Evolutionary conservation across 306 rosid genomes (phyloP).

Genomic region (Prunus campanulata): DNA sequence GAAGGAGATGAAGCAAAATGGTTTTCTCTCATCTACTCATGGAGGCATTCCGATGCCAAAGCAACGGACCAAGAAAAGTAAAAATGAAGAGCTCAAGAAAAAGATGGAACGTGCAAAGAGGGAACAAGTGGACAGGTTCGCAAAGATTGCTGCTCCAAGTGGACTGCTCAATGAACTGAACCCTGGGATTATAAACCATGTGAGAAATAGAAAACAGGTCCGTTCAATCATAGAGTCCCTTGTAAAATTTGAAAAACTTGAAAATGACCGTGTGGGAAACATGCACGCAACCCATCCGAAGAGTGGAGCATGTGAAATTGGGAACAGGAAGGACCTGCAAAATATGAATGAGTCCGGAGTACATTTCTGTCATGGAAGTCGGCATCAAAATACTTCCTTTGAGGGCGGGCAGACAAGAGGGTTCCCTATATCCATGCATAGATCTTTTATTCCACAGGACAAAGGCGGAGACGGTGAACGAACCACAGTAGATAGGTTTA

Average conservation of each 20-base stretch:
- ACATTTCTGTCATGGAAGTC: conserved; percentile 36
- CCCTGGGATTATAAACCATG: conserved; percentile 98
- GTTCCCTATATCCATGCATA: conserved; percentile 26
- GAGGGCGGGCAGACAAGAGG: conserved; percentile 44
- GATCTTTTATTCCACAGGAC: conserved; percentile 37
- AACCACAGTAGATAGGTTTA: conserved; percentile 34
- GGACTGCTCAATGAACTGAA: conserved; percentile 89
- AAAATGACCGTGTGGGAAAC: conserved; percentile 40
- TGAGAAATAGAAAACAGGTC: conserved; percentile 89
- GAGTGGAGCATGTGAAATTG: conserved; percentile 32
- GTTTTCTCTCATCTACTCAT: conserved; percentile 78
- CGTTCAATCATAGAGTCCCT: conserved; percentile 88
- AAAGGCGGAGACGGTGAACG: conserved; percentile 32
- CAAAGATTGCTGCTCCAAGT: conserved; percentile 97
- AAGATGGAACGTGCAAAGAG: conserved; percentile 83
- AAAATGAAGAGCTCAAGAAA: conserved; percentile 58
- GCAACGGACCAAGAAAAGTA: conserved; percentile 71
- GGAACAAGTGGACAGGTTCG: conserved; percentile 76
- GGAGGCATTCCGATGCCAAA: conserved; percentile 90
- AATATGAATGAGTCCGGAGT: conserved; percentile 35
- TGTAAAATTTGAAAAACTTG: conserved; percentile 72
- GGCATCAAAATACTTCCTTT: conserved; percentile 23
- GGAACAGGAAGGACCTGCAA: conserved; percentile 40
- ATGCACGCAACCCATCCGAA: conserved; percentile 44
- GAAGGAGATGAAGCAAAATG: conserved; percentile 89